Conservation (phyloP, 768 basidiomycete genomes). For the Rhizopogon rudus region DNA sequence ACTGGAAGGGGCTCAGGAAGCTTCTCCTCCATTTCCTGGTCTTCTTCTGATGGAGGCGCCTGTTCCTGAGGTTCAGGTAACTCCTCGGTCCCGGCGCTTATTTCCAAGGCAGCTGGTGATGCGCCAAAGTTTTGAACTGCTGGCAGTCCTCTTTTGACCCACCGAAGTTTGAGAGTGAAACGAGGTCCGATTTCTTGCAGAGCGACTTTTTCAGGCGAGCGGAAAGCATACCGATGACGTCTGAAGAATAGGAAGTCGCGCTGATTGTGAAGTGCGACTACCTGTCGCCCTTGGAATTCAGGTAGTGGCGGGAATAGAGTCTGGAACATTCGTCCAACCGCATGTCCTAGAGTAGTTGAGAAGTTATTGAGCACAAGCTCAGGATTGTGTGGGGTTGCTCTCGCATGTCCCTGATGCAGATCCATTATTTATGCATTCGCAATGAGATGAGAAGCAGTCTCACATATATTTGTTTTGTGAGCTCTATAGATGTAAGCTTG, state of each 20-base stretch:
- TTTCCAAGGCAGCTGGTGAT: slow-evolving; percentile 48
- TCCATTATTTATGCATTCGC: slow-evolving; percentile 3
- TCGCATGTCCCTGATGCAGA: slow-evolving; percentile 73
- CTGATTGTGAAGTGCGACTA: slow-evolving; percentile 96
- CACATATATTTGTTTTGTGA: slow-evolving; percentile 84
- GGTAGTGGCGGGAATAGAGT: slow-evolving; percentile 93
- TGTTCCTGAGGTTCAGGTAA: slow-evolving; percentile 14
- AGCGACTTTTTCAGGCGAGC: slow-evolving; percentile 84
- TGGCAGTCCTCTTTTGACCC: slow-evolving; percentile 84
- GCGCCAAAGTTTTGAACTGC: slow-evolving; percentile 70
- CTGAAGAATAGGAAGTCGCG: slow-evolving; percentile 98
- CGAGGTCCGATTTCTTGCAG: slow-evolving; percentile 98
- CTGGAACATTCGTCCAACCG: slow-evolving; percentile 93
- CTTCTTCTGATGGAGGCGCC: slow-evolving; percentile 8
- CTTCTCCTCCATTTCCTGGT: slow-evolving; percentile 15
- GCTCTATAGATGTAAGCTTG: slow-evolving; percentile 83
- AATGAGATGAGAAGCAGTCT: slow-evolving; percentile 18
- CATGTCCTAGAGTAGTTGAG: slow-evolving; percentile 88
- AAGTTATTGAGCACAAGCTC: slow-evolving; percentile 96
- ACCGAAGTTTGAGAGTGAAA: slow-evolving; percentile 91
- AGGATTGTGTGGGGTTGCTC: slow-evolving; percentile 88
- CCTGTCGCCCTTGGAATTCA: slow-evolving; percentile 94
- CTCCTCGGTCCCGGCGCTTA: slow-evolving; percentile 40
- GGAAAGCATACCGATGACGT: slow-evolving; percentile 94
- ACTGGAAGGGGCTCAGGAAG: slow-evolving; percentile 3